Evolutionary conservation across 306 rosid genomes (phyloP).

Genomic region (Ochetophila trinervis): DNA sequence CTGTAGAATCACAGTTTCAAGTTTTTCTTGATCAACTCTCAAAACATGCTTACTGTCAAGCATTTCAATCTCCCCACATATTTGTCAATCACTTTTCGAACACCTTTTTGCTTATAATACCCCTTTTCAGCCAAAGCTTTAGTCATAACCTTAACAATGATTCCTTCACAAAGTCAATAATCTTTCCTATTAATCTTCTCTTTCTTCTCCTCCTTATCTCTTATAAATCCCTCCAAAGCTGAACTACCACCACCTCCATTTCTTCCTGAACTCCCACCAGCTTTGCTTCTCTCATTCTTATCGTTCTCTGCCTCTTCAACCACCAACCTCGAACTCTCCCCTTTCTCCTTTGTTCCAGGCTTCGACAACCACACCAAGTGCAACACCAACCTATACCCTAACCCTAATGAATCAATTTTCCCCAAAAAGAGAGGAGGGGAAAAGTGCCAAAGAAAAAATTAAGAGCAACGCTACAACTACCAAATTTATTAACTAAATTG

Average conservation of each 20-base stretch:
- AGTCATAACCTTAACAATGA: slow-evolving; percentile 85
- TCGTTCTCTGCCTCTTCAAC: slow-evolving; percentile 63
- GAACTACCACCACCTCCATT: slow-evolving; percentile 44
- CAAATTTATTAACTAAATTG: too few relatives aligned
- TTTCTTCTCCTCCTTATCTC: slow-evolving; percentile 80
- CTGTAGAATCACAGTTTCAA: slow-evolving; percentile 88
- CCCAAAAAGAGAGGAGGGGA: too few relatives aligned
- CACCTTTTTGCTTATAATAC: slow-evolving; percentile 83
- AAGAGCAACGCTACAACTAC: too few relatives aligned
- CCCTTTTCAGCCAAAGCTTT: slow-evolving; percentile 82
- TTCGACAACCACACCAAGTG: slow-evolving; percentile 52
- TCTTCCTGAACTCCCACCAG: slow-evolving; percentile 20
- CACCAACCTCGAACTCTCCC: slow-evolving; percentile 39
- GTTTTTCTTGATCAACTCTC: slow-evolving; percentile 83
- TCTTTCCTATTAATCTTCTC: slow-evolving; percentile 82
- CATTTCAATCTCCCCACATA: slow-evolving; percentile 91
- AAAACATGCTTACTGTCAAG: slow-evolving; percentile 78
- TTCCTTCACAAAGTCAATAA: slow-evolving; percentile 62
- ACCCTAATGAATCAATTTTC: too few relatives aligned
- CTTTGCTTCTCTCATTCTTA: slow-evolving; percentile 30
- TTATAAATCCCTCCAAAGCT: slow-evolving; percentile 70
- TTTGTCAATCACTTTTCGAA: slow-evolving; percentile 75
- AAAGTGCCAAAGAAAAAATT: too few relatives aligned
- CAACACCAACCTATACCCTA: slow-evolving; percentile 46
- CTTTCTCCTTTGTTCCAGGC: slow-evolving; percentile 39